Evolutionary conservation across 768 basidiomycete genomes (phyloP), one percentile per base, ranked within the genome.

Genomic region (Trametes gibbosa): DNA sequence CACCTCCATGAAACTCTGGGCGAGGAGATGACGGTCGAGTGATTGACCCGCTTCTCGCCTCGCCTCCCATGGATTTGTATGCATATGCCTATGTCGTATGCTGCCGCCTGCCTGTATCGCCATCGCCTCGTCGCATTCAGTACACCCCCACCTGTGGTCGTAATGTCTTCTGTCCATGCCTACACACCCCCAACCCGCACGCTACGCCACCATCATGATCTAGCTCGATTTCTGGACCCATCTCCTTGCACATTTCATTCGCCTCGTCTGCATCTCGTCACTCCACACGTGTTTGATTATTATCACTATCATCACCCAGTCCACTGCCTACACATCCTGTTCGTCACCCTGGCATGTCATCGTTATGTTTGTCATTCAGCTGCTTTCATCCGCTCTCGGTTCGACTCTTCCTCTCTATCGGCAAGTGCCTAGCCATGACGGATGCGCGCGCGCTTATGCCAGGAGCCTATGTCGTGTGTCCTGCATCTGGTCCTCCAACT

Each of bases 21-120:
- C 27, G 79, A 80, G 66, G 72, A 71, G 47, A 81, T 81, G 79
- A 72, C 77, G 60, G 72, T 81, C 59, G 75, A 75, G 64, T 76
- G 76, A 67, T 79, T 50, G 57, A 14, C 34, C 40, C 25, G 24
- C 2, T 43, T 23, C 46, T 53, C 13, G 21, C 10, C 41, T 45
- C 13, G n/a, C 17, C 6, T 34, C 46, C 25, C 21, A 49, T 49
- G 55, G 53, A 47, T 55, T 62, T 62, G 51, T 56, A 56, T 65
- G 61, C 51, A 47, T 58, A 53, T 60, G 63, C 51, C 55, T 29
- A 59, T 63, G 58, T 50, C 59, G 62, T 58, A 60, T 63, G 54
- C 55, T 25, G 14, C 42, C 54, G 42, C 19, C 50, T 40, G 45
- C 54, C 50, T 6, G 17, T 9, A 13, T n/a, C 50, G 13, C 45